Evolutionary conservation across 805 yeast species (phyloP).

Genomic region (Starmerella lactis-condensi): DNA sequence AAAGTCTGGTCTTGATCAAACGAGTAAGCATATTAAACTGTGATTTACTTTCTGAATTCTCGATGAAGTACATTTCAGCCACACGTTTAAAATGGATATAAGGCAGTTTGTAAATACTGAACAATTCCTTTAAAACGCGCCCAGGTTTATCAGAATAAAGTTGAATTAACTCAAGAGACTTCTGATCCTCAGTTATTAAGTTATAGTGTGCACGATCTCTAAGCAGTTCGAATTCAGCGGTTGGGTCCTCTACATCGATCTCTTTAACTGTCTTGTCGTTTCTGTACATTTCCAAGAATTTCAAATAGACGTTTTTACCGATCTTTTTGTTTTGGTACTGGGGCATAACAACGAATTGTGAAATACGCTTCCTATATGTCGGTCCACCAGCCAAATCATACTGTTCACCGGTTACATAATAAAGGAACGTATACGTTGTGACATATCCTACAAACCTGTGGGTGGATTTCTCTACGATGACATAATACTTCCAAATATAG

Average conservation of each 20-base stretch:
- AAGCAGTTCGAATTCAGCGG: slow-evolving; percentile 76
- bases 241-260: slow-evolving; percentile 85
- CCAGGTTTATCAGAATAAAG: slow-evolving; percentile 8
- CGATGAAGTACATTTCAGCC: slow-evolving; percentile 51
- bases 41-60: slow-evolving; percentile 12
- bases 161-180: slow-evolving; percentile 9
- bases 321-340: slow-evolving; percentile 57
- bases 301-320: slow-evolving; percentile 44
- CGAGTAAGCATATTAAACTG: slow-evolving; percentile 30
- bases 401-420: slow-evolving; percentile 41
- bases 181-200: slow-evolving; percentile 24
- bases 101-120: slow-evolving; percentile 39
- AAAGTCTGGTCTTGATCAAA: slow-evolving; percentile 57
- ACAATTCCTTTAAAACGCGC: slow-evolving; percentile 28
- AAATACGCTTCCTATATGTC: slow-evolving; percentile 46
- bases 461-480: slow-evolving; percentile 28
- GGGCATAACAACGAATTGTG: slow-evolving; percentile 75
- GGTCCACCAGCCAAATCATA: slow-evolving; percentile 16
- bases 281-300: slow-evolving; percentile 39
- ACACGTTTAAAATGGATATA: slow-evolving; percentile 60
- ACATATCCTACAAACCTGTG: slow-evolving; percentile 53
- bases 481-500: slow-evolving; percentile 60
- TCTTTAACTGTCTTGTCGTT: slow-evolving; percentile 38
- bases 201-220: slow-evolving; percentile 65
- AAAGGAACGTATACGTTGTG: slow-evolving; percentile 73